Conservation (phyloP, 768 basidiomycete genomes). For the Boletus barrowsii region DNA sequence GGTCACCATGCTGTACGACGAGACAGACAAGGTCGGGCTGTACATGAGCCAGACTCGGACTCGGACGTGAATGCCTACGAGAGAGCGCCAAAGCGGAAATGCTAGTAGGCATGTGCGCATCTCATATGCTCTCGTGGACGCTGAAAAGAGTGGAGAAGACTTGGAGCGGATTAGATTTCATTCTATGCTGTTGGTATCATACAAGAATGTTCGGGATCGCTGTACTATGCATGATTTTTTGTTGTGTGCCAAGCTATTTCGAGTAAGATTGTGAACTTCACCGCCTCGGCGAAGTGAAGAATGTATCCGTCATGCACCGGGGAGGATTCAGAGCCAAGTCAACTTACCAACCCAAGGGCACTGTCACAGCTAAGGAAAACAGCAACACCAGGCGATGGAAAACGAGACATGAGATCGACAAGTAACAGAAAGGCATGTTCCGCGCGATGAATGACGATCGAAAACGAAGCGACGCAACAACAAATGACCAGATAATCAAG, state of each 20-base stretch:
- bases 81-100: constrained; percentile 29
- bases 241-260: too few species aligned
- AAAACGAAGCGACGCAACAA: constrained; percentile 19
- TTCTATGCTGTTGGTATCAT: too few species aligned
- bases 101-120: too few species aligned
- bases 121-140: too few species aligned
- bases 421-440: constrained; percentile 23
- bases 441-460: constrained; percentile 10
- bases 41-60: constrained; percentile 21
- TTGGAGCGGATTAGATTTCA: too few species aligned
- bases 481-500: constrained; percentile 22
- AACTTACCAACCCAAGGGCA: constrained; percentile 13
- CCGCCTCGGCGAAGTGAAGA: too few species aligned
- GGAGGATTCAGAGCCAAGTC: too few species aligned
- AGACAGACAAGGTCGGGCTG: constrained; percentile 3
- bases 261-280: too few species aligned
- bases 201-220: too few species aligned
- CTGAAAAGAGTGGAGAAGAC: too few species aligned
- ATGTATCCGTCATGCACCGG: too few species aligned
- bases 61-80: constrained; percentile 52
- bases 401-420: constrained; percentile 8
- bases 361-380: constrained; percentile 5
- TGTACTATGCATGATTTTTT: too few species aligned
- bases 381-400: constrained; percentile 11
- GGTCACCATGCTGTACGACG: constrained; percentile 1